Evolutionary conservation across 495 filamentous ascomycete genomes (phyloP), one percentile per base, ranked within the genome.

Genomic region (Xylaria curta): DNA sequence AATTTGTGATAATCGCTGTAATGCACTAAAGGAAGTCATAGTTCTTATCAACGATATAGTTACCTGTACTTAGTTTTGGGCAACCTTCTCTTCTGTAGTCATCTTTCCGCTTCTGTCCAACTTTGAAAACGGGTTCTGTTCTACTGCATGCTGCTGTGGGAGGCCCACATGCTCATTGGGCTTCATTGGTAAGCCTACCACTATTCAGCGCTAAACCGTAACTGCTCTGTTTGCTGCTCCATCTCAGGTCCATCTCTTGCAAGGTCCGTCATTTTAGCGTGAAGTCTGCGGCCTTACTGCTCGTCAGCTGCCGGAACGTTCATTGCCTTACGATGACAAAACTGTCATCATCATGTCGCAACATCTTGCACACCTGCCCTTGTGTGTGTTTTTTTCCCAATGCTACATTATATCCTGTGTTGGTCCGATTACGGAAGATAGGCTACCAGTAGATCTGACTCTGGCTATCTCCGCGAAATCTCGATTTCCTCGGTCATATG

Each of bases 221-320:
- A 38, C 17, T 8, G 31, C 38, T 42, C 38, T 13, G 9, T 42
- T 31, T 13, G 38, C 64, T 21, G 33, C 64, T 66, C 21, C 21
- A 54, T 38, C 36, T 38, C 36, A 38, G 36, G 36, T 38, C 36
- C 36, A 38, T 56, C 33, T 56, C 64, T 66, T 3, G 31, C 21
- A 17, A 54, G n/a, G 64, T 10, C 46, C 28, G 49, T 67, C 64
- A 67, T 67, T 67, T 67, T 67, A 67, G 49, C 36, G 65, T 21
- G 19, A 24, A 24, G 21, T 19, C 40, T 28, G 44, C 13, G 61
- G 42, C 15, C 62, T 44, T 42, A 26, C 15, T 38, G 46, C 47
- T 3, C 10, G n/a, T 33, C 28, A 53, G 44, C 63, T 53, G 63
- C 65, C 26, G 47, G 12, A 33, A 28, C 44, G 9, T 53, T 42